Base-by-base conservation (phyloP, 164 flowering plant species). In the Dillenia suffruticosa region DNA sequence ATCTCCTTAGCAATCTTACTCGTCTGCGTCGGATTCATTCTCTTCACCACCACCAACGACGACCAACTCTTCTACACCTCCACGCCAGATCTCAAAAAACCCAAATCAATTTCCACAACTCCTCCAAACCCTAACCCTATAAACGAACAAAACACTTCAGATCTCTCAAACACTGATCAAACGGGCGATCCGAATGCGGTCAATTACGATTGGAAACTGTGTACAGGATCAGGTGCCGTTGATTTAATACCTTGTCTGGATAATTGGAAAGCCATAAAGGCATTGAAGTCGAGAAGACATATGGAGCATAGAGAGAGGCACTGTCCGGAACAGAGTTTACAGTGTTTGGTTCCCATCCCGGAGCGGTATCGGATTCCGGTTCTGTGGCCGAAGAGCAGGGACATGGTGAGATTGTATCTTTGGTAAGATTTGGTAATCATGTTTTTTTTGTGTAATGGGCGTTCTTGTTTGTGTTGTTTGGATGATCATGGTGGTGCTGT, bases 161-260 rank as follows among this genome's bases (percentile, higher is more conserved):
- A 44, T 17, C 12, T 7, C 9, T 5, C 2, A 11, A 40, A 4
- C 16, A 12, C n/a, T n/a, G 56, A 1, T 19, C 45, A 4, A 32
- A 19, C 43, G 32, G 44, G 50, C 43, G 40, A 16, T 47, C 58
- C 19, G 58, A 45, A 9, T 56, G 51, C 12, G 9, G 45, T 16
- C 58, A 61, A 11, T 54, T 81, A 64, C 22, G 49, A 69, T 9
- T 85, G 99, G 97, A 47, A 51, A 58, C 12, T 70, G 5, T 91
- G 99, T 62, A 57, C 68, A 19, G 83, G 83, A 1, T 10, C 77
- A 1, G 52, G 48, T 51, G 85, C 86, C 13, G 78, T 75, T 8
- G 99, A 94, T 82, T 86, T 77, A 63, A 91, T 94, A 26, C 99
- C 99, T 1, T 94, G 99, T 68, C 72, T 94, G 54, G 99, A 94